These are phyloP conservation scores for Pythium sp. DNA, from an alignment of 352 stramenopile genomes.

Conservation along the genomic window DNA sequence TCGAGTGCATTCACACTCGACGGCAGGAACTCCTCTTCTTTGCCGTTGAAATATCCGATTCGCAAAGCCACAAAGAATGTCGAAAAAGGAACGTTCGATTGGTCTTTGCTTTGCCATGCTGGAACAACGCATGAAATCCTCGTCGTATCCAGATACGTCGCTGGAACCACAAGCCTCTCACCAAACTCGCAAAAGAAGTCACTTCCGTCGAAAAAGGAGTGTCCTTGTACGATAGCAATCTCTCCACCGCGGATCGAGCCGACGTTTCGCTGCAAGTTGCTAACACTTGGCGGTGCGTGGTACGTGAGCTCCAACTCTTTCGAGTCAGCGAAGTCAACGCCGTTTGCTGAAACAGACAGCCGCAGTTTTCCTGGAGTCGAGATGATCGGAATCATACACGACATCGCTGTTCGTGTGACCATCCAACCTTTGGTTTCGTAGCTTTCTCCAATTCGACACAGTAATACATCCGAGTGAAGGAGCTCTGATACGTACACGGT, in stretches of 20 bases:
- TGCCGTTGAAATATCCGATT: neutral
- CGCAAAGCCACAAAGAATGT: neutral
- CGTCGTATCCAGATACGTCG: conserved; percentile 18
- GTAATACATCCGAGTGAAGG: conserved; percentile 16
- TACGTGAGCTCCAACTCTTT: conserved; percentile 20
- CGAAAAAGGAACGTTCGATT: neutral
- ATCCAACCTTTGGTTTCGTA: conserved; percentile 16
- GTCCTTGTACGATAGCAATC: conserved; percentile 18
- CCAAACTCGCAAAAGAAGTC: conserved; percentile 27
- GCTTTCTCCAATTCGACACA: conserved; percentile 34
- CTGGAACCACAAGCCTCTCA: neutral
- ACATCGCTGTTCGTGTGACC: conserved; percentile 26
- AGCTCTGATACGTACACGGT: conserved; percentile 22
- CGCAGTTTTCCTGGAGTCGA: conserved; percentile 15
- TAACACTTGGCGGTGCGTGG: conserved; percentile 16
- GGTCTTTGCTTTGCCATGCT: conserved; percentile 17
- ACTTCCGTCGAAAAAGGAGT: conserved; percentile 22
- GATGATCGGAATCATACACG: conserved; percentile 27
- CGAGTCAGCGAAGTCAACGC: conserved; percentile 31
- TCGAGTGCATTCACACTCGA: neutral
- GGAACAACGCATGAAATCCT: conserved; percentile 24
- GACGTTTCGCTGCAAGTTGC: conserved; percentile 13
- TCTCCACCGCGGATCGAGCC: conserved; percentile 34
- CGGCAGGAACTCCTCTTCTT: neutral
- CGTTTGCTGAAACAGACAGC: conserved; percentile 37